Percentiles rank a stretch among this genome's conserved stretches.
Conservation (phyloP, 805 yeast genomes). For the Candida khao-thaluensis region DNA sequence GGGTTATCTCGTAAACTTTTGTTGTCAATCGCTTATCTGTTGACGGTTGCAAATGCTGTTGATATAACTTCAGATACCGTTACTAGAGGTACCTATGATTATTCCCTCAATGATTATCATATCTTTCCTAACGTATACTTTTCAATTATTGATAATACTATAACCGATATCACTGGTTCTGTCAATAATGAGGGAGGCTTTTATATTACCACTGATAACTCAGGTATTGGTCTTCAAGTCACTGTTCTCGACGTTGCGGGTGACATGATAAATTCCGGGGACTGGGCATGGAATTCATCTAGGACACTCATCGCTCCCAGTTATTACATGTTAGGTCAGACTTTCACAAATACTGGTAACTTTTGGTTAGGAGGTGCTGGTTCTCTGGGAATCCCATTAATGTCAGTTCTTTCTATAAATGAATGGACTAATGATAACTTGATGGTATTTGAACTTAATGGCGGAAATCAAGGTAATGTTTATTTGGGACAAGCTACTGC, state of each 20-base stretch:
- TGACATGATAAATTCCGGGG: slow-evolving; percentile 15
- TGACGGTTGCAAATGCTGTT: slow-evolving; percentile 7
- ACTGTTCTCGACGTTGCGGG: slow-evolving; percentile 9
- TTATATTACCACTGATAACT: slow-evolving; percentile 19
- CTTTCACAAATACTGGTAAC: slow-evolving; percentile 19
- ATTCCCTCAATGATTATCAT: slow-evolving; percentile 20
- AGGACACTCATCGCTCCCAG: slow-evolving; percentile 13
- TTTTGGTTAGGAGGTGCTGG: slow-evolving; percentile 20
- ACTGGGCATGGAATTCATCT: slow-evolving; percentile 18
- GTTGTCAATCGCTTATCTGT: slow-evolving; percentile 1
- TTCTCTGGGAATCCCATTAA: slow-evolving; percentile 10
- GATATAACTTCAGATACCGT: slow-evolving; percentile 19
- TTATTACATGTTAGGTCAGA: slow-evolving; percentile 10
- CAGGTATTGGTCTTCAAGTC: slow-evolving; percentile 18
- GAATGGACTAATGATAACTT: slow-evolving; percentile 19
- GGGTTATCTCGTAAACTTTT: background rate
- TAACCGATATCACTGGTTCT: slow-evolving; percentile 22
- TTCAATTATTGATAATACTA: slow-evolving; percentile 25
- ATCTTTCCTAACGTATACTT: slow-evolving; percentile 24
- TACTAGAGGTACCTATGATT: slow-evolving; percentile 17
- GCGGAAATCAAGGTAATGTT: slow-evolving; percentile 16
- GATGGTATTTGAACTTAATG: slow-evolving; percentile 19
- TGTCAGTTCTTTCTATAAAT: slow-evolving; percentile 7
- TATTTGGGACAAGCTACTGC: slow-evolving; percentile 13
- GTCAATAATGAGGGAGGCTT: slow-evolving; percentile 21